Evolutionary conservation across 345 rosid species (phyloP).

Genomic region (Murraya koenigii): DNA sequence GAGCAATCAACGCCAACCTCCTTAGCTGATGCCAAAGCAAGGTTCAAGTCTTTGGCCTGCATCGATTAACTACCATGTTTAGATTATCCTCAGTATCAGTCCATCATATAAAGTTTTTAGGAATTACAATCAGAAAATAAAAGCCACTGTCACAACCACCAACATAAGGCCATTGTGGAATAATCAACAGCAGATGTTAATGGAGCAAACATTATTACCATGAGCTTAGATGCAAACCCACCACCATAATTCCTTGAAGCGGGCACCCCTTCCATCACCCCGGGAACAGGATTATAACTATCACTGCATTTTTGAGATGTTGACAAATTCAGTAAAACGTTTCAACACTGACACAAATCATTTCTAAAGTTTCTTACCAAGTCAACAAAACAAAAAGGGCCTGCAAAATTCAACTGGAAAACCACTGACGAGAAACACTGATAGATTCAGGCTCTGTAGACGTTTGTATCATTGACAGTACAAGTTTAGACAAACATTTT

Average conservation of each 20-base stretch:
- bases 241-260: slow-evolving; percentile 76
- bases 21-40: slow-evolving; percentile 66
- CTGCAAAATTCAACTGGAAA: neutral
- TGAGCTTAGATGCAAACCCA: slow-evolving; percentile 79
- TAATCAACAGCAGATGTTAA: neutral
- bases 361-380: neutral
- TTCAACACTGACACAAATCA: neutral
- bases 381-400: neutral
- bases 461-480: neutral
- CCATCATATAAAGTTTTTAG: neutral
- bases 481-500: neutral
- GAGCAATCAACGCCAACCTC: slow-evolving; percentile 52
- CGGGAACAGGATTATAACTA: slow-evolving; percentile 91
- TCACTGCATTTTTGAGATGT: slow-evolving; percentile 49
- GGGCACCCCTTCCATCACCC: slow-evolving; percentile 93
- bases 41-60: slow-evolving; percentile 86
- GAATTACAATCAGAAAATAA: neutral
- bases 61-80: slow-evolving; percentile 8
- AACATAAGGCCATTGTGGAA: neutral
- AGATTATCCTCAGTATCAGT: neutral
- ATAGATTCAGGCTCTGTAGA: neutral
- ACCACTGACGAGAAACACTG: neutral
- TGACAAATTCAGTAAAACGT: slow-evolving; percentile 10
- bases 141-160: neutral
- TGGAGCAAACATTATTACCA: slow-evolving; percentile 45